Percentiles rank a stretch among this genome's conserved stretches.
Conservation (phyloP, 164 flowering plant species). For the Saururus chinensis region DNA sequence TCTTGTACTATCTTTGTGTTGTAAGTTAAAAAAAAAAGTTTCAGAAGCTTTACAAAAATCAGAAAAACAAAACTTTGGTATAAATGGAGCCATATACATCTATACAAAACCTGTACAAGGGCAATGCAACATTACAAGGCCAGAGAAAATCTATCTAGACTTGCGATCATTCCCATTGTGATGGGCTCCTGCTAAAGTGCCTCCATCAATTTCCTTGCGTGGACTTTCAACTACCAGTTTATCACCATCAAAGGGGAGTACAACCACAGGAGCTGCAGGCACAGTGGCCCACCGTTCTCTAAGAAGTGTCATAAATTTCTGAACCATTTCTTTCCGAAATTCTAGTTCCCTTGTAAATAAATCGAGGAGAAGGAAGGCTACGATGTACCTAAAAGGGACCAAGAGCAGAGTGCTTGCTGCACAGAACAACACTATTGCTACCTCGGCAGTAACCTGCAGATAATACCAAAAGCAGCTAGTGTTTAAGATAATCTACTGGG, state of each 20-base stretch:
- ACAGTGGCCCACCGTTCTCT: conserved; percentile 78
- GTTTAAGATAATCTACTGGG: neutral
- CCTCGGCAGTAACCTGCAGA: conserved; percentile 76
- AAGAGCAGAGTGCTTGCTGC: conserved; percentile 50
- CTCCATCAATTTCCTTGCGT: conserved; percentile 9
- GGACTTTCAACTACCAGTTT: conserved; percentile 3
- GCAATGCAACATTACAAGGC: too few species aligned
- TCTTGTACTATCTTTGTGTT: too few species aligned
- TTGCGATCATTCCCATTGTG: neutral
- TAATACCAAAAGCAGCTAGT: neutral
- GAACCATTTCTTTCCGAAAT: conserved; percentile 65
- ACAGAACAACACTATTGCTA: conserved; percentile 55
- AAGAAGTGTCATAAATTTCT: conserved; percentile 39
- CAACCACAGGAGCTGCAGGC: conserved; percentile 86
- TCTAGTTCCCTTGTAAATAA: conserved; percentile 74
- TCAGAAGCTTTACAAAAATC: too few species aligned
- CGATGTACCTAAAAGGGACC: conserved; percentile 67
- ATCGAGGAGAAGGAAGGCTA: conserved; percentile 58
- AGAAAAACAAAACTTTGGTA: too few species aligned
- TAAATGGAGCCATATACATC: too few species aligned
- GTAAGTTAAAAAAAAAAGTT: too few species aligned
- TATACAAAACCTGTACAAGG: too few species aligned
- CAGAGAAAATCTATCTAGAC: neutral
- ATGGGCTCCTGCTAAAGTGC: neutral
- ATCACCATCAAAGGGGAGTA: conserved; percentile 53